Evolutionary conservation across 441 rosid species (phyloP), one percentile per base, ranked within the genome.

Genomic region (Theobroma grandiflorum): DNA sequence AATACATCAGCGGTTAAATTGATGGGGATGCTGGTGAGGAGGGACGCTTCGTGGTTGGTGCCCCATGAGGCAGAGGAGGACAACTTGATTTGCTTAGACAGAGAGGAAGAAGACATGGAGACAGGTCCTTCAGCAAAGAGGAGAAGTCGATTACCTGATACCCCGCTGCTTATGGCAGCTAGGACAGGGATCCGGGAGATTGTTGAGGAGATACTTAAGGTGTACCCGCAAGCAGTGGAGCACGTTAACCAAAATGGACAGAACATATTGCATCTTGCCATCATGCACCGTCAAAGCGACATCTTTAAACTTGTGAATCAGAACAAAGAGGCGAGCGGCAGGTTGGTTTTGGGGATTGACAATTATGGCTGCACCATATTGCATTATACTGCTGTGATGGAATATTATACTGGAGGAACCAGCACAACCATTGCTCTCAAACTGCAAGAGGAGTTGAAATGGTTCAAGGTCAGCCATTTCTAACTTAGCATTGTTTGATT

Each of bases 231-330:
- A 35, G 80, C 79, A 0, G 20, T 79, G 4, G 81, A 81, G 45
- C 76, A 72, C 64, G 26, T 50, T 4, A 72, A 63, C 15, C 1
- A 67, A 11, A 26, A 2, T 3, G 82, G 80, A 16, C 65, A 67
- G 63, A 79, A 85, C 79, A 79, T 85, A 42, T 58, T 85, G 58
- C 86, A 83, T 57, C 62, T 81, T 20, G 84, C 82, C 15, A 50
- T 72, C 8, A 50, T 37, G 50, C 43, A 83, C 58, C 84, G 86
- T 2, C 65, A 33, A 18, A 6, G 6, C 6, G 20, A 59, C 12
- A 77, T 85, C 8, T 83, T 81, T 35, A 0, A 45, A 22, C 12
- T n/a, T 20, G 61, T 85, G 14, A 76, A 50, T 14, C 2, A 52
- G 2, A 45, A 9, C 38, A 55, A 16, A 31, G 61, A 18, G 52